These are phyloP conservation scores for Ceratocystis ficicola DNA, from an alignment of 2,329 filamentous ascomycete species.

Conservation along the genomic window DNA sequence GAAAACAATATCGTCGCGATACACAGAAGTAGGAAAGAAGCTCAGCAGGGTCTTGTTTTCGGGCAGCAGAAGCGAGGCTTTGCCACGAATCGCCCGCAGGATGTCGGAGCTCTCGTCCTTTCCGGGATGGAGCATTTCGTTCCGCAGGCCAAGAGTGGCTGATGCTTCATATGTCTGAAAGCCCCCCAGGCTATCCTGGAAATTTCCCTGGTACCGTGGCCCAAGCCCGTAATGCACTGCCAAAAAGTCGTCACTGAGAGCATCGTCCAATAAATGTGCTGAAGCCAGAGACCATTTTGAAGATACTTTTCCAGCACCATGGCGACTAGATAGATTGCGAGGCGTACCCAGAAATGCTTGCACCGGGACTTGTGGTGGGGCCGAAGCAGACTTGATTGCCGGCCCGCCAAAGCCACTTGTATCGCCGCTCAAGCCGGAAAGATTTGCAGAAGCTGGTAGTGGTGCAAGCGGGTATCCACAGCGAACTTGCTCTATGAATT, in stretches of 20 bases:
- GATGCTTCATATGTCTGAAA: conserved; percentile 96
- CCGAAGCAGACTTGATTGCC: background rate
- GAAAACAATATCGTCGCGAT: conserved; percentile 69
- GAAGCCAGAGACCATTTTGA: conserved; percentile 85
- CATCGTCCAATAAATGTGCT: conserved; percentile 77
- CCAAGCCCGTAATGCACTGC: conserved; percentile 85
- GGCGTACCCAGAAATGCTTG: conserved; percentile 92
- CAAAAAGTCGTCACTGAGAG: conserved; percentile 79
- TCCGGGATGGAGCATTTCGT: conserved; percentile 78
- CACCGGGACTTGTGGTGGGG: conserved; percentile 26
- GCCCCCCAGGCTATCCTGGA: conserved; percentile 87
- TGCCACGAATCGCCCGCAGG: conserved; percentile 71
- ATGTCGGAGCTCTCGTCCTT: conserved; percentile 90
- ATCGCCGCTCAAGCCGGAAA: conserved; percentile 42
- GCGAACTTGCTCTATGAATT: conserved; percentile 85
- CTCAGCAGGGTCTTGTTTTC: conserved; percentile 75
- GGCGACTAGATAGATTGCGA: conserved; percentile 64
- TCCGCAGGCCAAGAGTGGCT: conserved; percentile 76
- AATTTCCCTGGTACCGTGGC: conserved; percentile 85
- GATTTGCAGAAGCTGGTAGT: conserved; percentile 45
- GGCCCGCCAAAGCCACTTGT: conserved; percentile 8
- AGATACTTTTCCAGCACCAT: conserved; percentile 59
- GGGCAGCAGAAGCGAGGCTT: conserved; percentile 68
- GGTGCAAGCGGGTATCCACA: conserved; percentile 76
- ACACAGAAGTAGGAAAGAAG: conserved; percentile 65